These are phyloP conservation scores for Hirsutella thompsonii DNA, from an alignment of 2,329 filamentous ascomycete species.

Conservation along the genomic window DNA sequence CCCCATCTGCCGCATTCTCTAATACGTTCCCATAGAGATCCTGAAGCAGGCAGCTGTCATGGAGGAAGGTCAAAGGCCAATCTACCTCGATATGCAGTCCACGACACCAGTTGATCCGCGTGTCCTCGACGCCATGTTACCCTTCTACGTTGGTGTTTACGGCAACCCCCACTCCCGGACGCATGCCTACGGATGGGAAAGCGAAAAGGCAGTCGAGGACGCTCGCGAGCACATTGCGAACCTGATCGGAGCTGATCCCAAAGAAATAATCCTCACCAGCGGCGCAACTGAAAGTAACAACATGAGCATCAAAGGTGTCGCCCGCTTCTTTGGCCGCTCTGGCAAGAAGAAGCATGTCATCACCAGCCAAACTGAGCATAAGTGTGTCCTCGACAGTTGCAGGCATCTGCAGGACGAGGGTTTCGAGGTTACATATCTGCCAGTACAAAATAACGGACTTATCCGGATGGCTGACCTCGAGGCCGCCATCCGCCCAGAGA, in stretches of 20 bases:
- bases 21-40: conserved; percentile 38
- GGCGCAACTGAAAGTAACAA: conserved; percentile 98
- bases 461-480: conserved; percentile 74
- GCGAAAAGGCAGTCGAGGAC: conserved; percentile 82
- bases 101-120: conserved; percentile 91
- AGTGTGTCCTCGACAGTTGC: conserved; percentile 96
- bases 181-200: conserved; percentile 98
- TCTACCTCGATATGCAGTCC: conserved; percentile 97
- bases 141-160: conserved; percentile 84
- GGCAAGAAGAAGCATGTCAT: conserved; percentile 99
- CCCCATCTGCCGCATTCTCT: neutral
- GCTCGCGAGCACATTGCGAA: conserved; percentile 72
- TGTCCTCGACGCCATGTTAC: conserved; percentile 93
- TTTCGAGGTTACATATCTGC: conserved; percentile 92
- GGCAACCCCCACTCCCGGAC: conserved; percentile 96
- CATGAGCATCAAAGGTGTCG: conserved; percentile 98
- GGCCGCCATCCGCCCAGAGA: conserved; percentile 82
- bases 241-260: conserved; percentile 85
- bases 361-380: conserved; percentile 95
- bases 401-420: conserved; percentile 94
- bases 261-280: conserved; percentile 98
- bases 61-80: conserved; percentile 84
- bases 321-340: conserved; percentile 80
- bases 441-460: conserved; percentile 77
- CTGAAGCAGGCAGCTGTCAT: conserved; percentile 86